Evolutionary conservation across 2,329 filamentous ascomycete species (phyloP).

Genomic region (Ceratocystis smalleyi): DNA sequence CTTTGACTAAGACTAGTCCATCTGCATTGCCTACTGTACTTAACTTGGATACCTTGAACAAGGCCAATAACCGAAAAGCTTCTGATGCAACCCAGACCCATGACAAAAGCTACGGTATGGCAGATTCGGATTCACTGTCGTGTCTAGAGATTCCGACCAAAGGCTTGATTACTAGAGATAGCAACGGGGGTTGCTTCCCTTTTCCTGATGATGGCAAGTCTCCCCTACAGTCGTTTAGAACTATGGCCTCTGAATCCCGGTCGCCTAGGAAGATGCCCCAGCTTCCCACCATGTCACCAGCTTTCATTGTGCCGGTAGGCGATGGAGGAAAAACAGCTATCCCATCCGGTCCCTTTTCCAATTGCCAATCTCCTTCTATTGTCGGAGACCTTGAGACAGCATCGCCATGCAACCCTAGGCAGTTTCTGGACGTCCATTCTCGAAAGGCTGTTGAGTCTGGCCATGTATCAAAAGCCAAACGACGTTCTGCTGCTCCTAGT

Average conservation of each 20-base stretch:
- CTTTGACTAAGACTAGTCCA: neutral
- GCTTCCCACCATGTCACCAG: slow-evolving; percentile 2
- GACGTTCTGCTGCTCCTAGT: neutral
- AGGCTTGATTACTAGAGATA: neutral
- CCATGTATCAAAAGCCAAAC: neutral
- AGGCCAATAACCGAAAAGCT: neutral
- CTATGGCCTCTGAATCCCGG: neutral
- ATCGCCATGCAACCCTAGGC: neutral
- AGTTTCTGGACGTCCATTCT: neutral
- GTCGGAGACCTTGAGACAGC: slow-evolving; percentile 14
- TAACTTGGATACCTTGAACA: neutral
- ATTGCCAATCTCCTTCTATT: slow-evolving; percentile 4
- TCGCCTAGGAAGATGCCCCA: neutral
- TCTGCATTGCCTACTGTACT: neutral
- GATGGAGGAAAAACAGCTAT: neutral
- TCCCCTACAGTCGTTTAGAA: neutral
- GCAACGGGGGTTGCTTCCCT: neutral
- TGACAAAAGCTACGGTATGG: neutral
- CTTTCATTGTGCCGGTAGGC: neutral
- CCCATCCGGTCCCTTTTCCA: too few relatives aligned
- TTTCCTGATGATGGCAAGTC: neutral
- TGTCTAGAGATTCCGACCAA: neutral
- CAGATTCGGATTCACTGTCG: neutral
- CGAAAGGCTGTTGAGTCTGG: neutral
- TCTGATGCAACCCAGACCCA: neutral